Percentiles rank a stretch among this genome's conserved stretches.
These are phyloP conservation scores for Backusella mclennaniae DNA, from an alignment of 192 early-diverging fungal species.

Conservation along the genomic window DNA sequence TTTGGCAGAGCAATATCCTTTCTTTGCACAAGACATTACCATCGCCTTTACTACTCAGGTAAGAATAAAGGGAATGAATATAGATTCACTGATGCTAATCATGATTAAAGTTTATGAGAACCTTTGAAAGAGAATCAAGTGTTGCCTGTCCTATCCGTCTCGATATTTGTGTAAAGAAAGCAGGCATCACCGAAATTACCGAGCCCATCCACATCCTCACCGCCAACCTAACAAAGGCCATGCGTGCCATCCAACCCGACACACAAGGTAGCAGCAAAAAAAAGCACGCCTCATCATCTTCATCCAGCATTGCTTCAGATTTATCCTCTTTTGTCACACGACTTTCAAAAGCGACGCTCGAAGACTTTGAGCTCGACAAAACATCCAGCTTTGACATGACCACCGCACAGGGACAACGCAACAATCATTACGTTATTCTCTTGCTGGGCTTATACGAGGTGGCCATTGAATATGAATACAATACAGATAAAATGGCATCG, in stretches of 20 bases:
- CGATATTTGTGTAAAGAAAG: conserved; percentile 23
- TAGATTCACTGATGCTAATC: not conserved
- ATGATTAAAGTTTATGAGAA: conserved; percentile 41
- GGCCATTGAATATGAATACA: conserved; percentile 38
- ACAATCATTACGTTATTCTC: conserved; percentile 49
- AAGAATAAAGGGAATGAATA: not conserved
- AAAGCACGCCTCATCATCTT: not conserved
- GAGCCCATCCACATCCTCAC: conserved; percentile 48
- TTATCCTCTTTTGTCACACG: conserved; percentile 22
- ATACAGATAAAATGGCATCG: not conserved
- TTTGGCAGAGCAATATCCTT: conserved; percentile 38
- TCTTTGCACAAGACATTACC: conserved; percentile 45
- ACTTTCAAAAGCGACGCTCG: conserved; percentile 53
- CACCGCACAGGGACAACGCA: conserved; percentile 50
- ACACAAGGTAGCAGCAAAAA: not conserved
- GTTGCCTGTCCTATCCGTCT: conserved; percentile 26
- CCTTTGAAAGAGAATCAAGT: conserved; percentile 33
- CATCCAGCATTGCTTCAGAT: not conserved
- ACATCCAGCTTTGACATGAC: conserved; percentile 60
- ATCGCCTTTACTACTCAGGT: conserved; percentile 52
- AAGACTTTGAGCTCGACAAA: conserved; percentile 66
- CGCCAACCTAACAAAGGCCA: conserved; percentile 7
- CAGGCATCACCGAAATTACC: conserved; percentile 25
- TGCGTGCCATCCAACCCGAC: not conserved
- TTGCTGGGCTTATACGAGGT: conserved; percentile 62